These are phyloP conservation scores for Talaromyces rugulosus DNA, from an alignment of 2,329 filamentous ascomycete species.

Conservation along the genomic window DNA sequence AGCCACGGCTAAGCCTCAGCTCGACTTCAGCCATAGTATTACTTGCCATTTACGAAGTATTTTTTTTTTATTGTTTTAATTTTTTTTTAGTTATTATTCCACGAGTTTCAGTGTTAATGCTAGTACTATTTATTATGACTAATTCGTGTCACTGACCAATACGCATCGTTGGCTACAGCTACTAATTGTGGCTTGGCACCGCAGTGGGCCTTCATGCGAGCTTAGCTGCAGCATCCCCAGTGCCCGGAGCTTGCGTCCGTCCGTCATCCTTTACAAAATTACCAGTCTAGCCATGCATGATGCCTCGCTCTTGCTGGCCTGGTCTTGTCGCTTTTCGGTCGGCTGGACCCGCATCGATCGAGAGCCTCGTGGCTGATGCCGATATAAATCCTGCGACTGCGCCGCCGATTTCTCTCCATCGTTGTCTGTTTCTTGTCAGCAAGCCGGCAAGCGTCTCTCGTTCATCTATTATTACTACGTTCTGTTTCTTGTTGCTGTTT, in stretches of 20 bases:
- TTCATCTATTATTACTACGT: background rate
- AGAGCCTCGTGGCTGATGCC: constrained; percentile 11
- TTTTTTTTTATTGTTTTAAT: no score
- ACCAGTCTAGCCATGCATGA: background rate
- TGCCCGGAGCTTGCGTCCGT: background rate
- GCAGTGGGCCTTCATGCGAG: background rate
- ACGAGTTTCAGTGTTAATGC: no score
- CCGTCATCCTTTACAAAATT: background rate
- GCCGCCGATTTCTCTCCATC: background rate
- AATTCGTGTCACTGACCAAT: no score
- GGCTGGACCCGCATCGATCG: constrained; percentile 11
- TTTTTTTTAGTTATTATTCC: no score
- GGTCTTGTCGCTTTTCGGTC: background rate
- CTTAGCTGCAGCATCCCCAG: background rate
- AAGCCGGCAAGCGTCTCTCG: background rate
- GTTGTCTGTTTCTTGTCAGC: background rate
- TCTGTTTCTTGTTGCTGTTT: background rate
- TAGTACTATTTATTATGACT: no score
- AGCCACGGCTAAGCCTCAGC: background rate
- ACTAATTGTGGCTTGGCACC: background rate
- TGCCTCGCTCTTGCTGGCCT: constrained; percentile 1
- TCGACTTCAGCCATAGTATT: background rate
- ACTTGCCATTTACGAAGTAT: background rate
- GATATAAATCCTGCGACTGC: constrained; percentile 5
- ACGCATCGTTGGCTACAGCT: background rate